These are phyloP conservation scores for Erodium trifolium DNA, from an alignment of 441 rosid genomes.

Conservation along the genomic window DNA sequence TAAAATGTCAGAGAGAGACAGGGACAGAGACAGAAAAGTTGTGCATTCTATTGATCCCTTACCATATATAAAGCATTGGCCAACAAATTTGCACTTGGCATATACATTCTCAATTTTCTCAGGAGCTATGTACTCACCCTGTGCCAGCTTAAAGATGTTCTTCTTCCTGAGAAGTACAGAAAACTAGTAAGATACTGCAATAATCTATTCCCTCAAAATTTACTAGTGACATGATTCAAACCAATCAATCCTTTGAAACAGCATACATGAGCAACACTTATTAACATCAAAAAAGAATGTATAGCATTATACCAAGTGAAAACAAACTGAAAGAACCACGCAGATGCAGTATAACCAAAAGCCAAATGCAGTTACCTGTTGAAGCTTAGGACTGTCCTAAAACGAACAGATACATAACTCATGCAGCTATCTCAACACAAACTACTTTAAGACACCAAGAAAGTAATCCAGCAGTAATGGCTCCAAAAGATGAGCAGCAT, in stretches of 20 bases:
- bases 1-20: conserved; percentile 17
- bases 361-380: background rate
- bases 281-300: background rate
- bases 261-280: background rate
- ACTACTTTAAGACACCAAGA: background rate
- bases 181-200: conserved; percentile 1
- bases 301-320: background rate
- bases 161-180: conserved; percentile 54
- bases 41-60: conserved; percentile 19
- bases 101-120: conserved; percentile 97
- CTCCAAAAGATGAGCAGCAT: background rate
- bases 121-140: conserved; percentile 98
- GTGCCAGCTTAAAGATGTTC: conserved; percentile 97
- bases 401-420: conserved; percentile 1
- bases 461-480: background rate
- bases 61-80: conserved; percentile 89
- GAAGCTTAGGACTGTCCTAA: background rate
- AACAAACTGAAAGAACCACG: background rate
- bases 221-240: conserved; percentile 2
- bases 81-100: conserved; percentile 76
- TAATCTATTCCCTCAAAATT: background rate
- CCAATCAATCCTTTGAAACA: conserved; percentile 4
- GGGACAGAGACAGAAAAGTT: conserved; percentile 11
- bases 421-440: background rate
- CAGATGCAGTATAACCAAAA: conserved; percentile 3